Conservation (phyloP, 768 basidiomycete species). For the Tricholoma furcatifolium region DNA sequence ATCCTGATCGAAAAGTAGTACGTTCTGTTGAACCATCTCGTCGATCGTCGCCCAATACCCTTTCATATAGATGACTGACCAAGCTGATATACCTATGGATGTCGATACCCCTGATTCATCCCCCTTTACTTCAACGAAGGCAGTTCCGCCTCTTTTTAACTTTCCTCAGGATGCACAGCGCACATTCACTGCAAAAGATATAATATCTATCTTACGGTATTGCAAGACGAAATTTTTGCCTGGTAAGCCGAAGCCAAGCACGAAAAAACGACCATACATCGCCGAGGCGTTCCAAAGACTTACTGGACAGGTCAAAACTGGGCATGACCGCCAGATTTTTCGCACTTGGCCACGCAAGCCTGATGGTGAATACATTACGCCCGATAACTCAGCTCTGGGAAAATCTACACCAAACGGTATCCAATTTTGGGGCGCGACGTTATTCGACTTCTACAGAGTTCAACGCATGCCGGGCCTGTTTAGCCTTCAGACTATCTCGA, state of each 20-base stretch:
- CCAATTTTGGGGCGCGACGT: constrained; percentile 41
- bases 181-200: constrained; percentile 11
- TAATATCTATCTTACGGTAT: constrained; percentile 10
- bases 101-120: neutral
- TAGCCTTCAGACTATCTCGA: constrained; percentile 21
- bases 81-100: neutral
- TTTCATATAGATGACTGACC: too few relatives aligned
- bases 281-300: constrained; percentile 1
- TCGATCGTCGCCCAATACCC: too few relatives aligned
- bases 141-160: constrained; percentile 6
- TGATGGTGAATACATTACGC: constrained; percentile 11
- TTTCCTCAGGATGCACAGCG: constrained; percentile 12
- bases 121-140: neutral
- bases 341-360: constrained; percentile 16
- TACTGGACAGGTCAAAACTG: neutral
- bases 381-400: constrained; percentile 17
- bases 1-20: too few relatives aligned
- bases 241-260: neutral
- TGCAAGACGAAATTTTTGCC: constrained; percentile 1
- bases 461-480: constrained; percentile 19
- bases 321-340: constrained; percentile 9
- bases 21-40: too few relatives aligned
- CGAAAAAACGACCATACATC: neutral
- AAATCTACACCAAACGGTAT: constrained; percentile 30
- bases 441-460: constrained; percentile 39